phyloP scores from a whole-genome alignment of 768 basidiomycete genomes.

The Gyrodon lividus region DNA sequence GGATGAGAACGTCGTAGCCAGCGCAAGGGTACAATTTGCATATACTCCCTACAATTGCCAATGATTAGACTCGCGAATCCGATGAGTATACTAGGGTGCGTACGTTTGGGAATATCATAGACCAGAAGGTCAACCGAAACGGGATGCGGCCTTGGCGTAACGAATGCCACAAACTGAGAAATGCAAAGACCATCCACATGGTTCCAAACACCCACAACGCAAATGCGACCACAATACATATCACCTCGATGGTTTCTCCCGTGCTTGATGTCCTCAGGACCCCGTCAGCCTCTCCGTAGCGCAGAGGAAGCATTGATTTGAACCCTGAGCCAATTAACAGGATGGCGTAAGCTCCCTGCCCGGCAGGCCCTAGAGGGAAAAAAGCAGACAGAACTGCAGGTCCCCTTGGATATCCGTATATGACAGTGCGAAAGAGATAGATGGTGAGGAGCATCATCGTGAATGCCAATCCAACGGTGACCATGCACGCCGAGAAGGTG shows the following conservation, averaged over 20 bases:
- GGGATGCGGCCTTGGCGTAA: constrained; percentile 41
- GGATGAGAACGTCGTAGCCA: constrained; percentile 51
- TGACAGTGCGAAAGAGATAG: constrained; percentile 59
- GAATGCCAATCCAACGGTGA: constrained; percentile 54
- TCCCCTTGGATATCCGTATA: constrained; percentile 53
- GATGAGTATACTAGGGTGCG: constrained; percentile 17
- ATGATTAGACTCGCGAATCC: not conserved
- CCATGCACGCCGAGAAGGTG: constrained; percentile 51
- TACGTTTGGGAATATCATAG: constrained; percentile 70
- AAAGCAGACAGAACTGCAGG: constrained; percentile 56
- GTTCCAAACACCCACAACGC: constrained; percentile 60
- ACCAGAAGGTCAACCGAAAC: constrained; percentile 65
- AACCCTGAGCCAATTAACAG: constrained; percentile 55
- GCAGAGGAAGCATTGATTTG: constrained; percentile 35
- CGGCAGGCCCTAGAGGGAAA: constrained; percentile 73
- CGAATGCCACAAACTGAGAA: constrained; percentile 47
- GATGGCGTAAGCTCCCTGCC: constrained; percentile 61
- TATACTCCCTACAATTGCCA: constrained; percentile 51
- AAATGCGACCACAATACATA: constrained; percentile 50
- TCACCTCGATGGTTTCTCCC: constrained; percentile 42
- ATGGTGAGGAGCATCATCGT: constrained; percentile 66
- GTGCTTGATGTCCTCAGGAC: constrained; percentile 36
- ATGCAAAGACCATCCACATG: constrained; percentile 60
- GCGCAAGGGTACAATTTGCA: constrained; percentile 57
- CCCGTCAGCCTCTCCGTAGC: constrained; percentile 29